These are phyloP conservation scores for Aspergillus vadensis DNA, from an alignment of 2,329 filamentous ascomycete species.

Conservation along the genomic window DNA sequence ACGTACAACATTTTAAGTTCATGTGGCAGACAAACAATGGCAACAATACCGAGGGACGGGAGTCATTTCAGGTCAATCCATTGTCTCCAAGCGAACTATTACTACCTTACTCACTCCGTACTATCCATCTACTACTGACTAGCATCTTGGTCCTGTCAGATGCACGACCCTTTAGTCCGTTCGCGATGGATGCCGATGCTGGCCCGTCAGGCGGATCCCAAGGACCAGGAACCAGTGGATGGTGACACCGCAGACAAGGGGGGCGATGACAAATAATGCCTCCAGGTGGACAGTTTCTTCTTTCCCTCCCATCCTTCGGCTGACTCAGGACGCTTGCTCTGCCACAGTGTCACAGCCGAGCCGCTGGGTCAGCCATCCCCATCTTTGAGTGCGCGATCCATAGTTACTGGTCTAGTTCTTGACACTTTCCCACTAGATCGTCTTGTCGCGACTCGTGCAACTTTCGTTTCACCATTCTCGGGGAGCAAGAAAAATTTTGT, in stretches of 20 bases:
- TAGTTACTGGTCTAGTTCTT: not conserved
- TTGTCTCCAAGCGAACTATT: no score
- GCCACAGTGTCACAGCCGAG: not conserved
- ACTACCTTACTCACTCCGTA: no score
- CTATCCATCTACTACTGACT: no score
- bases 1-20: no score
- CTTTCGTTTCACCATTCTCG: not conserved
- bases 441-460: not conserved
- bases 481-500: not conserved
- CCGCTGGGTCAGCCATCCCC: not conserved
- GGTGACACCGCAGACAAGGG: constrained; percentile 5
- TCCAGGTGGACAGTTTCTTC: not conserved
- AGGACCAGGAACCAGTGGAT: constrained; percentile 4
- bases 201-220: constrained; percentile 5
- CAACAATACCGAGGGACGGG: no score
- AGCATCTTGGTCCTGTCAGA: not conserved
- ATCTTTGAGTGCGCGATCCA: not conserved
- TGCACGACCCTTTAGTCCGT: constrained; percentile 1
- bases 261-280: constrained; percentile 2
- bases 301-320: no score
- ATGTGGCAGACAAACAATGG: no score
- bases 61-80: no score
- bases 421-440: not conserved
- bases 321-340: no score
- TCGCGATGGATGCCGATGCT: constrained; percentile 1